Conservation (phyloP, 179 eudicot genomes). For the Actinidia arguta region DNA sequence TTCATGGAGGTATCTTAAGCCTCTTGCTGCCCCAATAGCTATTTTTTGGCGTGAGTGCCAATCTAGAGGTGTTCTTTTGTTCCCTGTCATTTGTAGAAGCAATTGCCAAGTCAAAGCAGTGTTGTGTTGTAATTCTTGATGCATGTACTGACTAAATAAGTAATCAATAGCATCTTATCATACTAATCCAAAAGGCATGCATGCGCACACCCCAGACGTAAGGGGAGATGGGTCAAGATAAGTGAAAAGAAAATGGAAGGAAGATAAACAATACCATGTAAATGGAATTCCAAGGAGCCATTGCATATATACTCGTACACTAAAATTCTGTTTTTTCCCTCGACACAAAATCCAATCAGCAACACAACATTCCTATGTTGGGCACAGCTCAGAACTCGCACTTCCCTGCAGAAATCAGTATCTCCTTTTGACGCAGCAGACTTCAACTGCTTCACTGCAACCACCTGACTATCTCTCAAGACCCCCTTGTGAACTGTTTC, state of each 20-base stretch:
- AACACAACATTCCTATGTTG: constrained; percentile 93
- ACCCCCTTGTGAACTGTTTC: constrained; percentile 83
- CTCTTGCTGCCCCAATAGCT: constrained; percentile 87
- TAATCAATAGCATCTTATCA: neutral
- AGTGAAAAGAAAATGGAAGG: neutral
- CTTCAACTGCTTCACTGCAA: constrained; percentile 82
- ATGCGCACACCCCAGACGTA: neutral
- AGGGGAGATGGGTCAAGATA: neutral
- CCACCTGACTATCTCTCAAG: constrained; percentile 67
- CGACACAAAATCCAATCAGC: constrained; percentile 83
- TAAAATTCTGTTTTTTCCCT: constrained; percentile 62
- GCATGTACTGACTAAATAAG: neutral
- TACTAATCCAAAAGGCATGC: neutral
- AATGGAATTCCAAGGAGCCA: constrained; percentile 80
- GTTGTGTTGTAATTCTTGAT: neutral
- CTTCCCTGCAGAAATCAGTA: constrained; percentile 88
- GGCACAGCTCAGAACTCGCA: constrained; percentile 81
- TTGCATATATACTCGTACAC: constrained; percentile 92
- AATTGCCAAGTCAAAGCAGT: neutral
- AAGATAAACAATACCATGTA: constrained; percentile 62
- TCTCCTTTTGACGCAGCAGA: constrained; percentile 72
- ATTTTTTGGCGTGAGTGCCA: constrained; percentile 71
- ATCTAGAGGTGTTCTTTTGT: constrained; percentile 50
- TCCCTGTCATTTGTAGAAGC: constrained; percentile 48
- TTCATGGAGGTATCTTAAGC: constrained; percentile 91